Conservation (phyloP, 2,329 filamentous ascomycete species). For the Aspergillus uvarum region DNA sequence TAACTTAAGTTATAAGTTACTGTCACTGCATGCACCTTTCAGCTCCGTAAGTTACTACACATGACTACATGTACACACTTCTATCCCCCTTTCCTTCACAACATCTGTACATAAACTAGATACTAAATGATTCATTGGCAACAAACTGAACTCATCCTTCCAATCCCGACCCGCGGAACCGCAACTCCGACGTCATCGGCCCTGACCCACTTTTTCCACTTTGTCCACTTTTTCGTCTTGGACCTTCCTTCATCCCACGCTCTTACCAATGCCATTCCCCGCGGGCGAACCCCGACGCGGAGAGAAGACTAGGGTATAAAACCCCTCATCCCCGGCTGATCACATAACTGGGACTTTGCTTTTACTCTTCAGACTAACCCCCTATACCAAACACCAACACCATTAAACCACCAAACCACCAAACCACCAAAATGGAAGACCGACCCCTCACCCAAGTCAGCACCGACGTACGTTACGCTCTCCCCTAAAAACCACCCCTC, state of each 20-base stretch:
- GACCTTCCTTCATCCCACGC: background rate
- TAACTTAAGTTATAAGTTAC: too few species aligned
- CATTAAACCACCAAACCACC: background rate
- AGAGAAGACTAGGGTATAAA: background rate
- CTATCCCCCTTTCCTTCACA: too few species aligned
- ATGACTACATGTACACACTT: too few species aligned
- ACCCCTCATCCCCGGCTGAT: background rate
- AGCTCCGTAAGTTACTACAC: too few species aligned
- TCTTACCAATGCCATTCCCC: background rate
- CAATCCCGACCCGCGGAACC: background rate
- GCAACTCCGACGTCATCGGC: background rate
- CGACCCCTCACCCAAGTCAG: slow-evolving; percentile 28
- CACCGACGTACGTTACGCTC: slow-evolving; percentile 27
- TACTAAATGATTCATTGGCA: too few species aligned
- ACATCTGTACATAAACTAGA: too few species aligned
- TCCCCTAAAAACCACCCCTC: background rate
- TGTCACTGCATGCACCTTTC: too few species aligned
- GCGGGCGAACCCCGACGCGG: background rate
- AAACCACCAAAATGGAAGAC: slow-evolving; percentile 25
- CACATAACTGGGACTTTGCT: too few species aligned
- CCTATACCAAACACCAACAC: background rate
- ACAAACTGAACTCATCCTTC: too few species aligned
- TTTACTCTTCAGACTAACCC: too few species aligned
- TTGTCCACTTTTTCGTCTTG: background rate
- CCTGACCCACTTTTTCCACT: background rate